A percentile compares a stretch with the other conserved stretches of the same genome.
These are phyloP conservation scores for Ophiostoma populinum DNA, from an alignment of 2,329 filamentous ascomycete genomes.

Conservation along the genomic window DNA sequence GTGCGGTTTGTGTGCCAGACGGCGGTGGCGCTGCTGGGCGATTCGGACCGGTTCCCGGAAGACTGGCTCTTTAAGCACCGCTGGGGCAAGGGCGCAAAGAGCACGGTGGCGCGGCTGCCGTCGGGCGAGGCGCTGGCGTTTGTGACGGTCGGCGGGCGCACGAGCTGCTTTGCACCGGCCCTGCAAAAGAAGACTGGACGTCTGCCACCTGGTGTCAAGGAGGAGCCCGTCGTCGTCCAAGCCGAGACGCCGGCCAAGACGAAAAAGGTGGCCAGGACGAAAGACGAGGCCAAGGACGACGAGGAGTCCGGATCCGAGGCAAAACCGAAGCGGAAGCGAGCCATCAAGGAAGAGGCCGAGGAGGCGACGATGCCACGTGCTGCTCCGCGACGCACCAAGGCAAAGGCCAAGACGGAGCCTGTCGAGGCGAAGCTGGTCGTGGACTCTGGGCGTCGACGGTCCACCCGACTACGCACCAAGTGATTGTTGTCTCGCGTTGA, in stretches of 20 bases:
- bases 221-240: constrained; percentile 19
- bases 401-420: constrained; percentile 7
- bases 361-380: background rate
- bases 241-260: constrained; percentile 12
- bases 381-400: constrained; percentile 1
- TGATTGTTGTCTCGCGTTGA: background rate
- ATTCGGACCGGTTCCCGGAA: constrained; percentile 69
- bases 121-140: constrained; percentile 75
- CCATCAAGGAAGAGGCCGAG: background rate
- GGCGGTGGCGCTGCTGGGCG: constrained; percentile 61
- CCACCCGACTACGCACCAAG: constrained; percentile 1
- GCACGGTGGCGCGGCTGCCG: constrained; percentile 47
- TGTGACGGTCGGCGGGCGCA: constrained; percentile 77
- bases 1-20: constrained; percentile 66
- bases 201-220: constrained; percentile 25
- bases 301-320: too few species aligned
- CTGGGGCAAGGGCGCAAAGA: constrained; percentile 80
- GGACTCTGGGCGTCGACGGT: constrained; percentile 6
- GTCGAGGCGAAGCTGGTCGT: constrained; percentile 1
- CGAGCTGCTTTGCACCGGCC: constrained; percentile 72
- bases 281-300: constrained; percentile 11
- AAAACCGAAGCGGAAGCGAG: constrained; percentile 7
- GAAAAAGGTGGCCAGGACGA: constrained; percentile 14
- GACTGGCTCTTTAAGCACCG: constrained; percentile 79
- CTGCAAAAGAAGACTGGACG: constrained; percentile 63